Conservation (phyloP, 495 filamentous ascomycete genomes). For the Amorphotheca resinae region DNA sequence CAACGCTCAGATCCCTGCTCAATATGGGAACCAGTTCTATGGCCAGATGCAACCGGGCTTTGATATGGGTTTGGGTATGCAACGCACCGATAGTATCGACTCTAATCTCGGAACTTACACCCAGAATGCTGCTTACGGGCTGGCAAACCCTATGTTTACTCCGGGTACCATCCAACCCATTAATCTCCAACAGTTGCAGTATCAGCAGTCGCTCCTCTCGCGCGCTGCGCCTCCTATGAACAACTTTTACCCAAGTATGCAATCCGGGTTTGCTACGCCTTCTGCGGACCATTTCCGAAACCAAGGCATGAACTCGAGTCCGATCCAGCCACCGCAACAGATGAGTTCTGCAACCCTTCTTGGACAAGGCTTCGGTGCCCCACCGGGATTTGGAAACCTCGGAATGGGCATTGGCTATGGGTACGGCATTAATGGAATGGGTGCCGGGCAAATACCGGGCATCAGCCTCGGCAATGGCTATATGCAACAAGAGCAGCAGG, state of each 20-base stretch:
- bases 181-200: slow-evolving; percentile 42
- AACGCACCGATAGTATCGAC: slow-evolving; percentile 46
- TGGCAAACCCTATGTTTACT: slow-evolving; percentile 38
- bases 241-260: slow-evolving; percentile 37
- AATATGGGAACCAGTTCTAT: slow-evolving; percentile 27
- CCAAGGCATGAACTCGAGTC: slow-evolving; percentile 31
- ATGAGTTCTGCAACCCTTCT: slow-evolving; percentile 16
- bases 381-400: slow-evolving; percentile 37
- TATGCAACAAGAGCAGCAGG: slow-evolving; percentile 35
- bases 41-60: slow-evolving; percentile 25
- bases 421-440: slow-evolving; percentile 26
- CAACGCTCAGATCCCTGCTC: slow-evolving; percentile 23
- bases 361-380: slow-evolving; percentile 26
- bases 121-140: slow-evolving; percentile 29
- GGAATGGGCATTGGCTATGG: slow-evolving; percentile 33
- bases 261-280: slow-evolving; percentile 33
- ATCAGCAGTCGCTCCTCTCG: slow-evolving; percentile 44
- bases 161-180: slow-evolving; percentile 32
- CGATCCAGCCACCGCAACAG: slow-evolving; percentile 26
- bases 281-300: slow-evolving; percentile 37
- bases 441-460: slow-evolving; percentile 11
- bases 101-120: slow-evolving; percentile 38
- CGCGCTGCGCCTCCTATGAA: slow-evolving; percentile 37
- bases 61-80: slow-evolving; percentile 35
- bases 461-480: background rate